Base-by-base conservation (phyloP, 2,329 filamentous ascomycete species). In the Calycina herbarum region DNA sequence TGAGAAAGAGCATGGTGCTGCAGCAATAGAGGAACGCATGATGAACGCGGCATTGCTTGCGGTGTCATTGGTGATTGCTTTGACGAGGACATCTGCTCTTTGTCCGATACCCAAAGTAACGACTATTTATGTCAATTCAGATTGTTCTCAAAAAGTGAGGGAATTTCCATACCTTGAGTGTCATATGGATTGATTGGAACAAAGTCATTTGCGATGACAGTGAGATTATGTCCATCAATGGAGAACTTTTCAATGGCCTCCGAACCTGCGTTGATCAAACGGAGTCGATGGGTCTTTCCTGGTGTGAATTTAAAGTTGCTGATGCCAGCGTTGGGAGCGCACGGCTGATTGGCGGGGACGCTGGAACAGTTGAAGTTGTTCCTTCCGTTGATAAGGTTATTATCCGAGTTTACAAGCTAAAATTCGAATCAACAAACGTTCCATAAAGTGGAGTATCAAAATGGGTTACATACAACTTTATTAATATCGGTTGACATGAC, bases 131-230 rank as follows among this genome's bases (percentile, higher is more conserved):
- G 24, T 48, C 24, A 54, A 45, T 59, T 65, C 48, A 38, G 15
- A 29, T 59, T 24, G 11, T 40, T 11, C 33, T 58, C 33, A 10
- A 0, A 27, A 31, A 13, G 10, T 29, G 11, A 15, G 20, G 8
- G 15, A 24, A 17, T 35, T 33, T 8, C 5, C 45, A 33, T 61
- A 68, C 66, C 65, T 65, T 69, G 17, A 1, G 67, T 69, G 20
- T 60, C 58, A 42, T 69, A 69, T 27, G 67, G 67, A 48, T 62
- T 62, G 27, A 68, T 63, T 1, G 85, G 84, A 0, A 88, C 84
- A 13, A 80, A 73, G 57, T 88, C 81, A 73, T 91, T 92, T 77
- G 88, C 88, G 58, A 92, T 80, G 4, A 83, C 85, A 0, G 87
- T 89, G 1, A 85, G 71, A 10, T 82, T 86, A 62, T 82, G 72